Evolutionary conservation across 306 rosid species (phyloP).

Genomic region (Albizia julibrissin): DNA sequence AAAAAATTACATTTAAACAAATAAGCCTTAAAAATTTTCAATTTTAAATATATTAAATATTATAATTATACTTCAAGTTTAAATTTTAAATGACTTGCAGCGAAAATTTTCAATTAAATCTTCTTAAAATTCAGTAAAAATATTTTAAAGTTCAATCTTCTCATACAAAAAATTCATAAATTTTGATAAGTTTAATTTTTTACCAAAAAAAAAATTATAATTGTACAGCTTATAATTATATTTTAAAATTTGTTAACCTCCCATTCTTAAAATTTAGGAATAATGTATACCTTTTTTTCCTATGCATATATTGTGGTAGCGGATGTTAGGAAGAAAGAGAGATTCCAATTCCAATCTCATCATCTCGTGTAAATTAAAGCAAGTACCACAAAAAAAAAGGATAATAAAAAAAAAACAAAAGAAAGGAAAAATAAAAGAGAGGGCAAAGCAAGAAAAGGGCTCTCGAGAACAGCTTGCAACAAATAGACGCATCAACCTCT

Average conservation of each 20-base stretch:
- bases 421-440: not conserved
- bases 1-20: too few species aligned
- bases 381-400: not conserved
- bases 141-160: not conserved
- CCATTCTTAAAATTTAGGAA: not conserved
- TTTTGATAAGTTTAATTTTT: too few species aligned
- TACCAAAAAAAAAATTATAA: not conserved
- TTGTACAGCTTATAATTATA: not conserved
- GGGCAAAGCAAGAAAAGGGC: not conserved
- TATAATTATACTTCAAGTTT: not conserved
- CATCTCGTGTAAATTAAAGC: not conserved
- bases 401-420: not conserved
- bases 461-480: slow-evolving; percentile 33
- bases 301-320: not conserved
- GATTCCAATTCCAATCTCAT: not conserved
- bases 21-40: not conserved
- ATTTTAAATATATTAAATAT: too few species aligned
- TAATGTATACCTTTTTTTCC: not conserved
- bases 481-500: slow-evolving; percentile 35
- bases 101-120: not conserved
- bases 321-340: not conserved
- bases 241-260: not conserved
- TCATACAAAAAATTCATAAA: not conserved
- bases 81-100: not conserved
- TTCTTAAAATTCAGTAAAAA: not conserved